These are phyloP conservation scores for Solanum peruvianum DNA, from an alignment of 257 asterid genomes.

Conservation along the genomic window DNA sequence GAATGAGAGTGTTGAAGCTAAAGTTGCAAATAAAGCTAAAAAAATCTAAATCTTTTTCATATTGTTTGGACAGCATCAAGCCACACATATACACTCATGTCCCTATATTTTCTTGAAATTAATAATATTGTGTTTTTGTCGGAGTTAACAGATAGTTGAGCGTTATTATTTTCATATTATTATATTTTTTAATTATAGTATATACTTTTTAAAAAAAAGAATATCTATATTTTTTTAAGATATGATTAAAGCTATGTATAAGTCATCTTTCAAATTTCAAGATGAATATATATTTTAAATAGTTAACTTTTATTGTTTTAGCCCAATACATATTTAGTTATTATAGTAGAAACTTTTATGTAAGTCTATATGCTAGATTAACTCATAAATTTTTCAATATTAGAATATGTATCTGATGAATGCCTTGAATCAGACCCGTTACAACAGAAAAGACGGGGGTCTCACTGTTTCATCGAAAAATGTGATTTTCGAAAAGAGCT, in stretches of 20 bases:
- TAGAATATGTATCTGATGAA: too few species aligned
- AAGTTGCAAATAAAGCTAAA: background rate
- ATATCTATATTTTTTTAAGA: too few species aligned
- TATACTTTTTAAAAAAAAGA: too few species aligned
- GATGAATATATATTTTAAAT: background rate
- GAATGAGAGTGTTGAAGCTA: background rate
- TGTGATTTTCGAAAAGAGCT: too few species aligned
- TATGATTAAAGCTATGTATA: too few species aligned
- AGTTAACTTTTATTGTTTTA: background rate
- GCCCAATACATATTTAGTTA: background rate
- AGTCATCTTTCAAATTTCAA: too few species aligned
- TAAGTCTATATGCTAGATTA: background rate
- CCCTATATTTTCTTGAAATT: background rate
- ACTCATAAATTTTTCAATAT: background rate
- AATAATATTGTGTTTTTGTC: fast-evolving
- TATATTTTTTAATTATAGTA: too few species aligned
- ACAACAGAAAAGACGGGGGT: too few species aligned
- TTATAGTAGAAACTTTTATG: background rate
- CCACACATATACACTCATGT: background rate
- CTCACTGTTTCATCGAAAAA: too few species aligned
- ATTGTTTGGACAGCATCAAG: background rate
- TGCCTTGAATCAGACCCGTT: too few species aligned
- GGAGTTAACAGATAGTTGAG: fast-evolving
- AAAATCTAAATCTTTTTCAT: background rate
- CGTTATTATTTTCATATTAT: too few species aligned